These are phyloP conservation scores for Nicotiana sylvestris DNA, from an alignment of 257 asterid species.

Conservation along the genomic window DNA sequence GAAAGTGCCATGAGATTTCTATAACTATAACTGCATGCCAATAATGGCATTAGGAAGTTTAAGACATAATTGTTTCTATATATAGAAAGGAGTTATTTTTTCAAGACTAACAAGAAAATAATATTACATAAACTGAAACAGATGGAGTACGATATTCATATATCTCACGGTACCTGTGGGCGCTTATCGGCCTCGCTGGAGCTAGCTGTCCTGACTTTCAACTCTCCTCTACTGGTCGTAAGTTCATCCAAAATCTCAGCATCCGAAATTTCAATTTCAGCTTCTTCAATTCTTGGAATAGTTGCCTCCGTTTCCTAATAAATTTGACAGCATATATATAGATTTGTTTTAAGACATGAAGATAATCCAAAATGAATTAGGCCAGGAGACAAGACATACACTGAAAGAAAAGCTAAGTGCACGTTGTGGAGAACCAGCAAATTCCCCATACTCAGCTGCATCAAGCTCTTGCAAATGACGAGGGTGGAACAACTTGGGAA, in stretches of 20 bases:
- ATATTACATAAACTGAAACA: neutral
- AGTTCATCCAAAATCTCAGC: slow-evolving; percentile 5
- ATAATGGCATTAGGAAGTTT: no score
- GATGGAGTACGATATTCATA: neutral
- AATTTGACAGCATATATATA: neutral
- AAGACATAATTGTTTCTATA: no score
- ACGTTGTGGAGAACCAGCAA: neutral
- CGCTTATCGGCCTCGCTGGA: neutral
- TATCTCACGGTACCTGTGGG: neutral
- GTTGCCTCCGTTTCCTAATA: neutral
- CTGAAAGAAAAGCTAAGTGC: neutral
- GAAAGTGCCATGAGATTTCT: no score
- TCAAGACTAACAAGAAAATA: neutral
- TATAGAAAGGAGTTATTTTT: no score
- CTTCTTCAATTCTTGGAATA: neutral
- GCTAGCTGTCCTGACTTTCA: neutral
- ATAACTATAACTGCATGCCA: no score
- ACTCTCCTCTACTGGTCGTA: slow-evolving; percentile 8
- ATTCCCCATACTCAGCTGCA: neutral
- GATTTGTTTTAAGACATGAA: neutral
- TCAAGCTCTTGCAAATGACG: slow-evolving; percentile 8
- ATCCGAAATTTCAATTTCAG: neutral
- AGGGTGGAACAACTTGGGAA: slow-evolving; percentile 1
- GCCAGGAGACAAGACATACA: neutral
- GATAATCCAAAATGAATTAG: neutral